Evolutionary conservation across 805 yeast species (phyloP).

Genomic region (Wickerhamiella australiensis): DNA sequence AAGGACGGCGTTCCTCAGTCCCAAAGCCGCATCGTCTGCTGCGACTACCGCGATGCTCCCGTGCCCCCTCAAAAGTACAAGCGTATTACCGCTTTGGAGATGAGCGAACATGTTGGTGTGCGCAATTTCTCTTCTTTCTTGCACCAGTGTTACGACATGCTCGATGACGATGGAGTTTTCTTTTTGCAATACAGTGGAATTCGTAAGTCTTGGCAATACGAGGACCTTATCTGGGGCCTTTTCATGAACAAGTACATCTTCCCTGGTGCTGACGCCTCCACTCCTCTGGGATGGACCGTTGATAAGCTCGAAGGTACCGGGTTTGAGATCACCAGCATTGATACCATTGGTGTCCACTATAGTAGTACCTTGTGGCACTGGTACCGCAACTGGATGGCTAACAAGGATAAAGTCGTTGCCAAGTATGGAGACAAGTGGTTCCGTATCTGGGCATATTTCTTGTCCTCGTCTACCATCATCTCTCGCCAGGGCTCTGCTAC

Average conservation of each 20-base stretch:
- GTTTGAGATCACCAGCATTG: conserved; percentile 71
- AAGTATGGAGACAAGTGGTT: conserved; percentile 85
- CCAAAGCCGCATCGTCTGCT: conserved; percentile 70
- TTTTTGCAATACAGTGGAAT: conserved; percentile 81
- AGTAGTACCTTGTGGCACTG: conserved; percentile 86
- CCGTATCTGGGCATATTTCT: conserved; percentile 86
- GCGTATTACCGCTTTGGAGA: conserved; percentile 82
- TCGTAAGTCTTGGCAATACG: conserved; percentile 89
- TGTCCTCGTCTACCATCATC: conserved; percentile 68
- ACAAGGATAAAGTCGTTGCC: conserved; percentile 59
- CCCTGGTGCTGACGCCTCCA: conserved; percentile 96
- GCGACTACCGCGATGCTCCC: conserved; percentile 87
- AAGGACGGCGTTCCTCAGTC: conserved; percentile 53
- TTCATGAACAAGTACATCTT: conserved; percentile 92
- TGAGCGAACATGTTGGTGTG: conserved; percentile 95
- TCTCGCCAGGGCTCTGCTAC: conserved; percentile 91
- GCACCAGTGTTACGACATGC: conserved; percentile 69
- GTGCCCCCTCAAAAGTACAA: conserved; percentile 53
- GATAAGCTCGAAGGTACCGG: conserved; percentile 70
- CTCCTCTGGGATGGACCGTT: conserved; percentile 77
- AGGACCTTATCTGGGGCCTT: conserved; percentile 86
- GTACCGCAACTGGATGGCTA: conserved; percentile 88
- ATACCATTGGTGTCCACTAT: conserved; percentile 86
- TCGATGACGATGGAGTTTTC: conserved; percentile 85
- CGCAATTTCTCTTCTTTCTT: conserved; percentile 67